Conservation (phyloP, 768 basidiomycete genomes). For the Hemileccinum impolitum region DNA sequence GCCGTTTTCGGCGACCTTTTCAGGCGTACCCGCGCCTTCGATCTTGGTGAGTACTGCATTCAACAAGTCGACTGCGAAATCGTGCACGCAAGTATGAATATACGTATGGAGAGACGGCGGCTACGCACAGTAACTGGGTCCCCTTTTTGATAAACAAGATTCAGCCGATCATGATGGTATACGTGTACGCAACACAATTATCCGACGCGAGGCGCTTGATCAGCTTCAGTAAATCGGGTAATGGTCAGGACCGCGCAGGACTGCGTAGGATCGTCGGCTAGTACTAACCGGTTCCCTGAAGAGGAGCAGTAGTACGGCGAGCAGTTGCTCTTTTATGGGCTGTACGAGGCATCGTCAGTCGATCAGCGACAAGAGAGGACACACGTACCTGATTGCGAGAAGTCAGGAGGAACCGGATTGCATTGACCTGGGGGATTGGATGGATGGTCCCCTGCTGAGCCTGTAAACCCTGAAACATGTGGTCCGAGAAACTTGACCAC, state of each 20-base stretch:
- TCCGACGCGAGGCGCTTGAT: conserved; percentile 75
- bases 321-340: conserved; percentile 91
- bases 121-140: conserved; percentile 64
- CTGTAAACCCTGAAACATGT: conserved; percentile 84
- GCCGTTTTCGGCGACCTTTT: conserved; percentile 96
- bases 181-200: conserved; percentile 93
- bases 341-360: conserved; percentile 26
- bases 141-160: conserved; percentile 88
- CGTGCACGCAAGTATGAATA: conserved; percentile 53
- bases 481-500: conserved; percentile 92
- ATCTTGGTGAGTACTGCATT: conserved; percentile 75
- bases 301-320: conserved; percentile 88
- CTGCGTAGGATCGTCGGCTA: too few relatives aligned
- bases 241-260: too few relatives aligned
- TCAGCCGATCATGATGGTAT: conserved; percentile 96
- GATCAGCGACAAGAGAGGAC: neutral
- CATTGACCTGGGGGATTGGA: conserved; percentile 92
- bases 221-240: too few relatives aligned
- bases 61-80: conserved; percentile 72
- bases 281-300: too few relatives aligned
- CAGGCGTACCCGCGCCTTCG: conserved; percentile 72
- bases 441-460: conserved; percentile 66
- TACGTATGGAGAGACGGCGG: neutral
- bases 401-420: conserved; percentile 90
- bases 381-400: conserved; percentile 87